Percentiles rank a stretch among this genome's conserved stretches.
Conservation (phyloP, 1,284 basidiomycete species). For the Vanrija sp. region DNA sequence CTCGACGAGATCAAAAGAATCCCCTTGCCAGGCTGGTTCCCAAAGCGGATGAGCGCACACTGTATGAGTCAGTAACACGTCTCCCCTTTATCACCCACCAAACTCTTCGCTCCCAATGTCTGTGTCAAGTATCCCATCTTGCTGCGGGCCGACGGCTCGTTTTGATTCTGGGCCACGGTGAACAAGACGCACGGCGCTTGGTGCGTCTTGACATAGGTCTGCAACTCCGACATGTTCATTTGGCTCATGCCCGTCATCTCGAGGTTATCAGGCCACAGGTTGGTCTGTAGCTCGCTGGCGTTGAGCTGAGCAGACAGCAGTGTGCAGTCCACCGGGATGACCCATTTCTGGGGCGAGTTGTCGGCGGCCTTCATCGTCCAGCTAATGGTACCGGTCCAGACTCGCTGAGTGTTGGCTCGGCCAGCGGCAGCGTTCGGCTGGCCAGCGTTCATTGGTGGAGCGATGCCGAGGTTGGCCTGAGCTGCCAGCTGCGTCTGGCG, state of each 20-base stretch:
- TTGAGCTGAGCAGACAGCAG: conserved; percentile 7
- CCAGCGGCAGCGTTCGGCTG: not conserved
- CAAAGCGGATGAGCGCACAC: conserved; percentile 20
- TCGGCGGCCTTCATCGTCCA: conserved; percentile 11
- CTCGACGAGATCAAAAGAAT: conserved; percentile 18
- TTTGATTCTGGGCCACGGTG: conserved; percentile 1
- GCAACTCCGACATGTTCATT: conserved; percentile 18
- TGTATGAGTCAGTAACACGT: not conserved
- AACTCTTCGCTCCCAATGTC: conserved; percentile 13
- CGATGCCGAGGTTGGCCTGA: not conserved
- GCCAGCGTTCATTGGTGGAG: not conserved
- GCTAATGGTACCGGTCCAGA: conserved; percentile 18
- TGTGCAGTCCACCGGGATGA: conserved; percentile 17
- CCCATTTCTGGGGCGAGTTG: conserved; percentile 9
- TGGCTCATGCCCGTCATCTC: conserved; percentile 15
- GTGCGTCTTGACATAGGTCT: conserved; percentile 16
- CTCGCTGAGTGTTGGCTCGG: not conserved
- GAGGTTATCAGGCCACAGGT: conserved; percentile 16
- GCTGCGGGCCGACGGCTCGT: conserved; percentile 4
- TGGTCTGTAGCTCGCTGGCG: conserved; percentile 7
- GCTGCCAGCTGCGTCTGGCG: conserved; percentile 5
- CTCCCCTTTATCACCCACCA: conserved; percentile 1
- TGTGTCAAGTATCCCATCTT: conserved; percentile 15
- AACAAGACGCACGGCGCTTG: conserved; percentile 20
- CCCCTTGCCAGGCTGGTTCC: conserved; percentile 17